Base-by-base conservation (phyloP, 148 eudicot species). In the Polygonum maritimum region DNA sequence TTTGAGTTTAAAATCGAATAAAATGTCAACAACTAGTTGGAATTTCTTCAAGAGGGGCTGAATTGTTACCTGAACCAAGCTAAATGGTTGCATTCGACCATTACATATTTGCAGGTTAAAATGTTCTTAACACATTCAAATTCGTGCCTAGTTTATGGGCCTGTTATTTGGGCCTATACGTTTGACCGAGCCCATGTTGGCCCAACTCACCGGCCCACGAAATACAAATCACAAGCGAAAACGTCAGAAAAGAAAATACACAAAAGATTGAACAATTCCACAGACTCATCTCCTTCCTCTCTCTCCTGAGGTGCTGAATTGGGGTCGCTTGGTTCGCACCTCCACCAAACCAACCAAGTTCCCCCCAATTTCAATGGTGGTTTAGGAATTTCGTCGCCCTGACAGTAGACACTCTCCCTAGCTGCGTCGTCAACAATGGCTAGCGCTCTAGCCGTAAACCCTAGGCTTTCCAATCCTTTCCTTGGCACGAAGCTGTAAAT, bases 401-500 rank as follows among this genome's bases (percentile, higher is more conserved):
- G 21, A 52, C 21, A 16, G 22, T 26, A 26, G 1, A 15, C 21
- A 67, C 5, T 15, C 41, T 15, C 18, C 35, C 71, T 9, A 35
- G 19, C 7, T 14, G 41, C 71, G 44, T 67, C 8, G 71, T 63
- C 21, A 41, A 81, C 15, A 63, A 89, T 88, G 92, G 88, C 88
- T 60, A 65, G 89, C 70, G 39, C 85, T 76, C 75, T 91, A 54
- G 80, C 88, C 67, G 80, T 84, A 52, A 85, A 78, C 81, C 95
- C 93, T 82, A 84, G 63, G 71, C 81, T 87, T 51, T 80, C 85
- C 52, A 67, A 81, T 35, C 65, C 89, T 63, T 86, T 85, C 77
- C 79, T 84, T 48, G 82, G 83, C 86, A 69, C 41, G 18, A 85
- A 86, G 52, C 80, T 82, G 97, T 90, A 86, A 87, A 76, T 73